Base-by-base conservation (phyloP, 2,329 filamentous ascomycete genomes). In the Colletotrichum ledebouriae region DNA sequence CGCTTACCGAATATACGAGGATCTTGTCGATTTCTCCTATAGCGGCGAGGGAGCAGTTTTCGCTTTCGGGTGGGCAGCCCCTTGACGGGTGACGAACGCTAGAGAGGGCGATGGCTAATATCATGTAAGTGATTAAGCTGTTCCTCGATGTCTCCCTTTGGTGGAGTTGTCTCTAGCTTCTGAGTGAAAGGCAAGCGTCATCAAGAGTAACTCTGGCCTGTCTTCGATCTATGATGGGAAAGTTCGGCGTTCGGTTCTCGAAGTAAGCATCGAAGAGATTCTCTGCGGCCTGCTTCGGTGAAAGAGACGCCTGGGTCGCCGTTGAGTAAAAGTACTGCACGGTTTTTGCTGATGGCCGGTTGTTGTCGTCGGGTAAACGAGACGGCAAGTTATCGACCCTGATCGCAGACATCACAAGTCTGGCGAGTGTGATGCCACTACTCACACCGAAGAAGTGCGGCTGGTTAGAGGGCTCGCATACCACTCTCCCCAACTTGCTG, bases 21-120 rank as follows among this genome's bases (percentile, higher is more conserved):
- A 75, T 69, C n/a, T 73, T 73, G 34, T 78, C 76, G 55, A 77
- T 67, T 56, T 68, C 75, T 34, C 65, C 41, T 25, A 77, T 63
- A 15, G 77, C 77, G 9, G 77, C 78, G 9, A 71, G 70, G 64
- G 78, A 79, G 65, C 76, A 79, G 15, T 75, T 76, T 56, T 79
- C 76, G 63, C 75, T 78, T 59, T 78, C 75, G 15, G 59, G 60
- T 17, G 73, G 64, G 22, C 76, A 70, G 10, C 71, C 68, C 1
- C 72, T 73, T 17, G 72, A 72, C 20, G 73, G 57, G 47, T 73
- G 70, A 6, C 71, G 74, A 20, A 77, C 68, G 50, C 74, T 72
- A 44, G 72, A 75, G 7, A 78, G 73, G 3, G 72, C 75, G n/a
- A 78, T 77, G n/a, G 76, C 75, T 17, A 78, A 72, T 22, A 78